Evolutionary conservation across 768 basidiomycete species (phyloP).

Genomic region (Phanerodontia chrysosporium): DNA sequence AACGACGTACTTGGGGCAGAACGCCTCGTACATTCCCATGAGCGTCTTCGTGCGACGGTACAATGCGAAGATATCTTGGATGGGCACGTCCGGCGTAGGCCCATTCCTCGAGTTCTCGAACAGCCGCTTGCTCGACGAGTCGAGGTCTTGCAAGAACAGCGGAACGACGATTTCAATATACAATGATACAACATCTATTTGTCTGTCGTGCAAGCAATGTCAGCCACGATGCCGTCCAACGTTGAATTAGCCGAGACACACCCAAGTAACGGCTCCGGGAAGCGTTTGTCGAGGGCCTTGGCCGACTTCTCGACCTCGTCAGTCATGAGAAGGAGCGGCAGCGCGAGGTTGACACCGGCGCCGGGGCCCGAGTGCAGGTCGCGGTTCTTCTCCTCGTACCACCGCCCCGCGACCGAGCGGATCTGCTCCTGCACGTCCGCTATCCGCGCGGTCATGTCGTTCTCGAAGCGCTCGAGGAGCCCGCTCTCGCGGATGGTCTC

Average conservation of each 20-base stretch:
- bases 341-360: constrained; percentile 76
- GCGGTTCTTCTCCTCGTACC: constrained; percentile 59
- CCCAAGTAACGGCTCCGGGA: constrained; percentile 80
- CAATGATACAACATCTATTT: constrained; percentile 72
- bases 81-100: constrained; percentile 81
- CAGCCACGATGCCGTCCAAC: neutral
- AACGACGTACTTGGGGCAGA: constrained; percentile 66
- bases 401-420: constrained; percentile 52
- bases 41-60: constrained; percentile 77
- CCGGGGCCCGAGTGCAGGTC: constrained; percentile 57
- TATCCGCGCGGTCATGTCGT: constrained; percentile 66
- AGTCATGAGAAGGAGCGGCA: constrained; percentile 79
- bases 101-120: constrained; percentile 84
- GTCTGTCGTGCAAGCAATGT: constrained; percentile 33
- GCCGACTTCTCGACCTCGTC: constrained; percentile 86
- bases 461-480: constrained; percentile 66
- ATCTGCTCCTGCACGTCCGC: constrained; percentile 65
- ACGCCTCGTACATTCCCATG: constrained; percentile 76
- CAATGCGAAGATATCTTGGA: constrained; percentile 85
- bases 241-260: constrained; percentile 34
- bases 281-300: constrained; percentile 82
- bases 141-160: constrained; percentile 59
- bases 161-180: constrained; percentile 68
- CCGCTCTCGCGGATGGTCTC: constrained; percentile 67
- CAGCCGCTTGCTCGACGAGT: constrained; percentile 65